Base-by-base conservation (phyloP, 2,329 filamentous ascomycete genomes). In the Sporothrix schenckii region DNA sequence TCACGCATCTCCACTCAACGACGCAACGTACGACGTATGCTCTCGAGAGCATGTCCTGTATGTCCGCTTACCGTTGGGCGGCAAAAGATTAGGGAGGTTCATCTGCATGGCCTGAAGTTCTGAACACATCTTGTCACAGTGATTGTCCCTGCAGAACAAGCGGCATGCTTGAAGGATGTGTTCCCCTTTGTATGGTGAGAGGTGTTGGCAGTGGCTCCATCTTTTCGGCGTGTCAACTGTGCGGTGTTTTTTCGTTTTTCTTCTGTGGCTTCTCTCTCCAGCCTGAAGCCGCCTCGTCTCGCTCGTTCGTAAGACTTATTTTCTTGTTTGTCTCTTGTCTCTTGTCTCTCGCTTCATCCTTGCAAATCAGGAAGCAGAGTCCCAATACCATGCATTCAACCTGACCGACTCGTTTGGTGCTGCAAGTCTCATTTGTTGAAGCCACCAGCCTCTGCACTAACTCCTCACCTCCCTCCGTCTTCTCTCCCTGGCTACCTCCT, bases 401-500 rank as follows among this genome's bases (percentile, higher is more conserved):
- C 44, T 34, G 41, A n/a, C 19, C 21, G 47, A 65, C 61, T 50
- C 27, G 61, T 24, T 50, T 50, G 44, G 24, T n/a, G 16, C 63
- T 53, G 47, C 63, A 52, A 11, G 63, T 66, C 63, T 66, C 47
- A 39, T 66, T 53, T 47, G 63, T 27, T 34, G 39, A 16, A 16
- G 30, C 47, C 24, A 50, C 61, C 44, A 50, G 44, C 11, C 27
- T 27, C 21, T 2, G 9, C 44, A 10, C 19, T 11, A 3, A 34
- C 39, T 63, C 21, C 21, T 63, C 21, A 10, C 14, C 21, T 19
- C 0, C 49, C 49, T 9, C 34, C 14, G 53, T 27, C 27, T 34
- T 14, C 24, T 30, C 21, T 56, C 52, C 47, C 34, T 53, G 47
- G 49, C 68, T 41, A 41, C 14, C 41, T 34, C 44, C 58, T 50